A percentile compares a stretch with the other conserved stretches of the same genome.
Conservation (phyloP, 495 filamentous ascomycete genomes). For the Xylaria venustula region DNA sequence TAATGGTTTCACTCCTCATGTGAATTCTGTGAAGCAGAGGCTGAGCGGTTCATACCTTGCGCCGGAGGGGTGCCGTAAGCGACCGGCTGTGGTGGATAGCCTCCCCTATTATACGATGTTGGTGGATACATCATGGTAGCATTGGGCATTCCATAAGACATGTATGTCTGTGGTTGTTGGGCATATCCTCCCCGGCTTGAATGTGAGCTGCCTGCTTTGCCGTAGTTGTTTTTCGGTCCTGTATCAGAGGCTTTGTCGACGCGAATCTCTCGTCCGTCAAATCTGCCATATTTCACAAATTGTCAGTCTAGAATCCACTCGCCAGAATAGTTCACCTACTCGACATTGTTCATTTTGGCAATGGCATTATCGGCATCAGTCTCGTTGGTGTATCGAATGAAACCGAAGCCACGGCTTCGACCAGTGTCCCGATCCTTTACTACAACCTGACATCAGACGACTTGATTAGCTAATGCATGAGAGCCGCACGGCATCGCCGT, state of each 20-base stretch:
- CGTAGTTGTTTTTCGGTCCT: slow-evolving; percentile 54
- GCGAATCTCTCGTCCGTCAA: slow-evolving; percentile 92
- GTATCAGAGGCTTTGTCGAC: slow-evolving; percentile 94
- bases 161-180: slow-evolving; percentile 30
- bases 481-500: neutral
- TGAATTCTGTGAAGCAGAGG: too few relatives aligned
- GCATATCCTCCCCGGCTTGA: slow-evolving; percentile 42
- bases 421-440: slow-evolving; percentile 96
- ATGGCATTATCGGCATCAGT: slow-evolving; percentile 84
- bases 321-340: slow-evolving; percentile 56
- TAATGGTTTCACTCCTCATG: neutral
- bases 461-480: slow-evolving; percentile 19
- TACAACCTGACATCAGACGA: slow-evolving; percentile 65
- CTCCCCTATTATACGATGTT: slow-evolving; percentile 26
- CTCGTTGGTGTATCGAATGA: slow-evolving; percentile 83
- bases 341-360: slow-evolving; percentile 83
- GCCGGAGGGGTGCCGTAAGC: slow-evolving; percentile 38
- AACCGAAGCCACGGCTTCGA: slow-evolving; percentile 95
- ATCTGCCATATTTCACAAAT: slow-evolving; percentile 52
- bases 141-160: slow-evolving; percentile 27
- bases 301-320: neutral
- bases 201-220: slow-evolving; percentile 33
- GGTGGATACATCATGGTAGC: slow-evolving; percentile 22
- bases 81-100: slow-evolving; percentile 26
- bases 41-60: slow-evolving; percentile 35